Percentiles rank a stretch among this genome's conserved stretches.
These are phyloP conservation scores for Circinella umbellata DNA, from an alignment of 371 early-diverging fungal genomes.

Conservation along the genomic window DNA sequence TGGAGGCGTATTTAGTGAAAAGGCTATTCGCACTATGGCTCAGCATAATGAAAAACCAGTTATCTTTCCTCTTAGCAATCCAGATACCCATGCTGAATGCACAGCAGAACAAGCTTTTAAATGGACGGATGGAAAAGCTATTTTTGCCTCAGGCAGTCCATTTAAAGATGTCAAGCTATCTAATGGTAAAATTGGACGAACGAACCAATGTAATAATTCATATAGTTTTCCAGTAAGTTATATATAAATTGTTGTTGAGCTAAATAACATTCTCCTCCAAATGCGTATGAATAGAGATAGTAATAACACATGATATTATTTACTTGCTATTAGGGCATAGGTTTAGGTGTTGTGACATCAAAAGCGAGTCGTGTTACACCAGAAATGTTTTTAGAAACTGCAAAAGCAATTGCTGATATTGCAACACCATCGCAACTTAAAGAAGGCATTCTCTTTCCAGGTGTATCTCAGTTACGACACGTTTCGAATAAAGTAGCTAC, in stretches of 20 bases:
- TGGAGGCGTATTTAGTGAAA: slow-evolving; percentile 62
- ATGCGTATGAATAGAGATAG: too few species aligned
- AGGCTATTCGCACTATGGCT: slow-evolving; percentile 65
- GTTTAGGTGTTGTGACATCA: slow-evolving; percentile 63
- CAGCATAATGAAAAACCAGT: slow-evolving; percentile 61
- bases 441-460: slow-evolving; percentile 63
- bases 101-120: slow-evolving; percentile 67
- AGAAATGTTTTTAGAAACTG: slow-evolving; percentile 67
- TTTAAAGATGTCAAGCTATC: slow-evolving; percentile 53
- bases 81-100: slow-evolving; percentile 69
- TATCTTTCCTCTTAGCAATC: slow-evolving; percentile 70
- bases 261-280: too few species aligned
- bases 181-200: slow-evolving; percentile 54
- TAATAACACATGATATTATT: too few species aligned
- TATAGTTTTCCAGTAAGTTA: slow-evolving; percentile 59
- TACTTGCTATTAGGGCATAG: slow-evolving; percentile 44
- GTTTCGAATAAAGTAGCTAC: slow-evolving; percentile 61
- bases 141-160: slow-evolving; percentile 68
- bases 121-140: slow-evolving; percentile 66
- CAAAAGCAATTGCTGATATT: slow-evolving; percentile 62
- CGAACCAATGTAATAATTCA: slow-evolving; percentile 72
- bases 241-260: too few species aligned
- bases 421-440: slow-evolving; percentile 63
- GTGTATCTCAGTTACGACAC: slow-evolving; percentile 55
- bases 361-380: slow-evolving; percentile 59